phyloP scores from a whole-genome alignment of 495 filamentous ascomycete species.

The Penicillium taxi region DNA sequence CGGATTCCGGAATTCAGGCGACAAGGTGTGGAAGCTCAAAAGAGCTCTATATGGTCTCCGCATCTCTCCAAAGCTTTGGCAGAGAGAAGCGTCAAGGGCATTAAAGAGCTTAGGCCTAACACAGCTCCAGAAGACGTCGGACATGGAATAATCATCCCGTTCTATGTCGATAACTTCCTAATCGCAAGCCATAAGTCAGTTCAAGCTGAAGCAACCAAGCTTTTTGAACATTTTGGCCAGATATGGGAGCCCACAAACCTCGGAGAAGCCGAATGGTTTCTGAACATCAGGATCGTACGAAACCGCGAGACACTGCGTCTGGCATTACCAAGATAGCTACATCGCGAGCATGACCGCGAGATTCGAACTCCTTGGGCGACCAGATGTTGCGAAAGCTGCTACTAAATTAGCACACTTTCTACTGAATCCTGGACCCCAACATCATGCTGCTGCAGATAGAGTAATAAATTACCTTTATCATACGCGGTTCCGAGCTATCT shows the following conservation, averaged over 20 bases:
- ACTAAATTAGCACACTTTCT: conserved; percentile 13
- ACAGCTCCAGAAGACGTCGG: conserved; percentile 9
- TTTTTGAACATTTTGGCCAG: conserved; percentile 1
- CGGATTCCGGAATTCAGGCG: conserved; percentile 3
- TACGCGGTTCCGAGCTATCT: conserved; percentile 4
- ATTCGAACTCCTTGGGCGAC: conserved; percentile 9
- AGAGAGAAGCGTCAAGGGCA: conserved; percentile 10
- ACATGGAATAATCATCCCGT: conserved; percentile 14
- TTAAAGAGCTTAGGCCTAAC: conserved; percentile 12
- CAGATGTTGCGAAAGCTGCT: conserved; percentile 12
- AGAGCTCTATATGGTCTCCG: conserved; percentile 20
- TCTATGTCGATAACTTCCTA: conserved; percentile 20
- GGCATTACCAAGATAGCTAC: conserved; percentile 15
- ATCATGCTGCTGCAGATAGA: conserved; percentile 7
- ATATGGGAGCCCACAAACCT: conserved; percentile 5
- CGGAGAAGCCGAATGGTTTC: conserved; percentile 11
- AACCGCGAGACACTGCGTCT: conserved; percentile 9
- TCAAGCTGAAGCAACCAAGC: background rate
- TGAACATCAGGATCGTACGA: conserved; percentile 12
- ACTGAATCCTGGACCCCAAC: conserved; percentile 12
- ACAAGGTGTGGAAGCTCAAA: background rate
- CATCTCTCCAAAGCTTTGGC: conserved; percentile 16
- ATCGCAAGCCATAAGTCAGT: conserved; percentile 1
- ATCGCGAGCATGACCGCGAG: conserved; percentile 8
- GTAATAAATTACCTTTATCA: conserved; percentile 12